These are phyloP conservation scores for Neurospora terricola DNA, from an alignment of 495 filamentous ascomycete species.

Conservation along the genomic window DNA sequence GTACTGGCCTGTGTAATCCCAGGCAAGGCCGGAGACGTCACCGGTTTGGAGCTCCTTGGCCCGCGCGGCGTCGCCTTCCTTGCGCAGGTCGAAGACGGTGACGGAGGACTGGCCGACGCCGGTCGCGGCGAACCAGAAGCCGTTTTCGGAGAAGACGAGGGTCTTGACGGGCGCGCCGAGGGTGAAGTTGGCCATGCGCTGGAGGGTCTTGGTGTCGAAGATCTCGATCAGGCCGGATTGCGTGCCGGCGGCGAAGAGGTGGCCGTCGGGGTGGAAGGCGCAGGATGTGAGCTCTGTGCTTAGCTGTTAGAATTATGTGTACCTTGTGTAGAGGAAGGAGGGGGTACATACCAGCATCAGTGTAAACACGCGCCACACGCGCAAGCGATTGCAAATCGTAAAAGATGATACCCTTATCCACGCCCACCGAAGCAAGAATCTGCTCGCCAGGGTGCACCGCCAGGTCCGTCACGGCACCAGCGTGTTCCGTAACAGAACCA, in stretches of 20 bases:
- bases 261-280: constrained; percentile 90
- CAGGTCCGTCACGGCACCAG: constrained; percentile 67
- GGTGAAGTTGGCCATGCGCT: constrained; percentile 59
- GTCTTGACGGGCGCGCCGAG: constrained; percentile 57
- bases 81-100: constrained; percentile 85
- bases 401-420: constrained; percentile 87
- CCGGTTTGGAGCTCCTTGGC: constrained; percentile 78
- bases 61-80: constrained; percentile 61
- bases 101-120: constrained; percentile 63
- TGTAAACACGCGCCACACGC: constrained; percentile 66
- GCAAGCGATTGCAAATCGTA: constrained; percentile 66
- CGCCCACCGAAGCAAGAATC: constrained; percentile 77
- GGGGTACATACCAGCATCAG: constrained; percentile 60
- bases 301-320: too few relatives aligned
- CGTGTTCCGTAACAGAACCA: constrained; percentile 62
- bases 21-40: constrained; percentile 59
- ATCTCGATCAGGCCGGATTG: constrained; percentile 69
- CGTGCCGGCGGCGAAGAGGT: constrained; percentile 79
- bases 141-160: constrained; percentile 89
- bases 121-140: constrained; percentile 83
- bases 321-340: neutral
- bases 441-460: constrained; percentile 76
- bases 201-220: constrained; percentile 69
- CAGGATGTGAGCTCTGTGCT: constrained; percentile 60
- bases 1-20: constrained; percentile 95